Conservation (phyloP, 768 basidiomycete genomes). For the Panellus pusillus region DNA sequence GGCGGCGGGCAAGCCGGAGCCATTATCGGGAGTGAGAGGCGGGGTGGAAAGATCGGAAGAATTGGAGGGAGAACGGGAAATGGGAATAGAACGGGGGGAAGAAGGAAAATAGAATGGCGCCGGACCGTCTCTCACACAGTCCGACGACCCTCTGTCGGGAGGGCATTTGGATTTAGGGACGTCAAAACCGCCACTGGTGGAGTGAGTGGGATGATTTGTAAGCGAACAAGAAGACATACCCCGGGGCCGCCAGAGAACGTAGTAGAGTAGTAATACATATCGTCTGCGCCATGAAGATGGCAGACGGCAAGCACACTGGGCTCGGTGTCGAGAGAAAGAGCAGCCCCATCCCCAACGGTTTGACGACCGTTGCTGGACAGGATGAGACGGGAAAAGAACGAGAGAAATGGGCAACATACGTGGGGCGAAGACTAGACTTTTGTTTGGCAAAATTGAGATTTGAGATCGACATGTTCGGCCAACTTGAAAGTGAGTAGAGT, state of each 20-base stretch:
- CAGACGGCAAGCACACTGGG: constrained; percentile 84
- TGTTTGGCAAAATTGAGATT: constrained; percentile 68
- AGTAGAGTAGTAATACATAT: constrained; percentile 91
- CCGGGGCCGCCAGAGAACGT: constrained; percentile 92
- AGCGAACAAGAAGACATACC: constrained; percentile 46
- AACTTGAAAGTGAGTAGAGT: constrained; percentile 55
- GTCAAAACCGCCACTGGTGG: constrained; percentile 94
- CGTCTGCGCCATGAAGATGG: constrained; percentile 75
- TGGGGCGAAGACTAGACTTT: constrained; percentile 94
- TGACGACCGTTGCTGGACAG: constrained; percentile 85
- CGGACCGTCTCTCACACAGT: constrained; percentile 93
- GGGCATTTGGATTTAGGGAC: constrained; percentile 88
- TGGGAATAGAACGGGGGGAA: constrained; percentile 35
- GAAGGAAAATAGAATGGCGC: constrained; percentile 55
- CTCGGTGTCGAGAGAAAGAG: constrained; percentile 69
- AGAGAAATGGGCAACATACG: constrained; percentile 49
- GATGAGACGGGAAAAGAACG: constrained; percentile 17
- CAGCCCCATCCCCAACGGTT: constrained; percentile 97
- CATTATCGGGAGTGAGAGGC: constrained; percentile 75
- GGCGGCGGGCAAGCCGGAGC: constrained; percentile 38
- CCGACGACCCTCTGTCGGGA: constrained; percentile 93
- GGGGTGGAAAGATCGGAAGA: constrained; percentile 47
- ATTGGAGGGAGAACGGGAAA: constrained; percentile 22
- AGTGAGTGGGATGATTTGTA: constrained; percentile 11
- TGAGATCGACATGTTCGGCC: constrained; percentile 81